Evolutionary conservation across 1,139 yeast species (phyloP).

Genomic region (Blastobotrys apis): DNA sequence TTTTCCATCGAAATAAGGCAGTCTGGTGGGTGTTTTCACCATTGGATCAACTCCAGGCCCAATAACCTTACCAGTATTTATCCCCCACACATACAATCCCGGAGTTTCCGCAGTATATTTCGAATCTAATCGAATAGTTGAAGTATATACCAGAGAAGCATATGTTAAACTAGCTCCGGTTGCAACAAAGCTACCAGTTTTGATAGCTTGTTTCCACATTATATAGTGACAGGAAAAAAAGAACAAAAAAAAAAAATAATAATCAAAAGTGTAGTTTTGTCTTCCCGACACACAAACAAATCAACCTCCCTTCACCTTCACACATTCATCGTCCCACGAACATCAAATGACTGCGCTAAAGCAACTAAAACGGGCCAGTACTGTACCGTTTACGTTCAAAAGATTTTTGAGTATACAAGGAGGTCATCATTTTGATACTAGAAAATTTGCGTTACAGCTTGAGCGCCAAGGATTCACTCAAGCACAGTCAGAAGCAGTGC

Average conservation of each 20-base stretch:
- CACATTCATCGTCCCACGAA: too few relatives aligned
- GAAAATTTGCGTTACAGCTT: constrained; percentile 64
- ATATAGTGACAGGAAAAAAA: neutral
- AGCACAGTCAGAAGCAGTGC: constrained; percentile 78
- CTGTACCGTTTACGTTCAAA: neutral
- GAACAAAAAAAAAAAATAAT: too few relatives aligned
- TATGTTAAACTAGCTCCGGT: neutral
- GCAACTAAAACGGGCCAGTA: too few relatives aligned
- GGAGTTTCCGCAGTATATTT: constrained; percentile 38
- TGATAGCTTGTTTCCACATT: neutral
- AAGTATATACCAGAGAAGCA: too few relatives aligned
- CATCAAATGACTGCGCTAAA: too few relatives aligned
- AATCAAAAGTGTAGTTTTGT: too few relatives aligned
- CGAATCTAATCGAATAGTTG: too few relatives aligned
- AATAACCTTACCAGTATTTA: constrained; percentile 43
- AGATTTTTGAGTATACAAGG: too few relatives aligned
- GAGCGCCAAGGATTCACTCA: constrained; percentile 67
- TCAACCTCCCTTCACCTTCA: too few relatives aligned
- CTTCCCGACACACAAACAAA: too few relatives aligned
- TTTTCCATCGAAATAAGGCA: constrained; percentile 60
- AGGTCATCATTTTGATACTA: constrained; percentile 63
- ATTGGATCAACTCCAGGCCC: constrained; percentile 35
- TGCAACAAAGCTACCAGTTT: neutral
- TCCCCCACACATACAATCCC: constrained; percentile 54
- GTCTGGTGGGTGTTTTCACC: constrained; percentile 53